Percentiles rank a stretch among this genome's conserved stretches.
These are phyloP conservation scores for Rhododendron molle DNA, from an alignment of 148 eudicot genomes.

Conservation along the genomic window DNA sequence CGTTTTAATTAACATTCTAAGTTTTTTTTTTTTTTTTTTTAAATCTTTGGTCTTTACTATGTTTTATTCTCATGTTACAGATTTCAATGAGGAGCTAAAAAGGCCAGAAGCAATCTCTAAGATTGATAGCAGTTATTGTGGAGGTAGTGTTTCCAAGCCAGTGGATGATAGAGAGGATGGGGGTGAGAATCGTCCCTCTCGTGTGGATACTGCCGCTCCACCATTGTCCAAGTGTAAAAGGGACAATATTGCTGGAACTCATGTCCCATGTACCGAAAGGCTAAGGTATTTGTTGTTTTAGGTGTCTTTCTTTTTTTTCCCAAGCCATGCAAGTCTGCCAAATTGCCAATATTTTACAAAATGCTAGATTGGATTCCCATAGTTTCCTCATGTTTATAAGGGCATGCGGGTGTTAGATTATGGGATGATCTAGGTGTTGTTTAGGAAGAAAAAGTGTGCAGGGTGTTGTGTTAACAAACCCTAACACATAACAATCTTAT, in stretches of 20 bases:
- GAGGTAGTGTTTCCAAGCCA: constrained; percentile 12
- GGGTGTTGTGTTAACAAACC: too few relatives aligned
- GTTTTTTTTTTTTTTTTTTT: not conserved
- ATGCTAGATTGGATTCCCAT: not conserved
- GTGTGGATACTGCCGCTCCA: not conserved
- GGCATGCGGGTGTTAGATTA: not conserved
- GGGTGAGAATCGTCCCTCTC: not conserved
- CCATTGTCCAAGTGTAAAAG: constrained; percentile 4
- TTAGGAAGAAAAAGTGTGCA: too few relatives aligned
- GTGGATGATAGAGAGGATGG: constrained; percentile 16
- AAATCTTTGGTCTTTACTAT: not conserved
- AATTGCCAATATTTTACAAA: not conserved
- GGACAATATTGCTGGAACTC: not conserved
- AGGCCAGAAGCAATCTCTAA: constrained; percentile 11
- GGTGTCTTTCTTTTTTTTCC: not conserved
- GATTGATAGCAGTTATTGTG: constrained; percentile 8
- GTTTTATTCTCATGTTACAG: not conserved
- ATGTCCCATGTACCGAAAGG: constrained; percentile 4
- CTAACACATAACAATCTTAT: too few relatives aligned
- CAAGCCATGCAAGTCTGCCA: constrained; percentile 1
- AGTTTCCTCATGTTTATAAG: not conserved
- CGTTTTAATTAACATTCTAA: not conserved
- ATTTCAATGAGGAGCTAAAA: constrained; percentile 9
- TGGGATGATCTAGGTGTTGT: too few relatives aligned
- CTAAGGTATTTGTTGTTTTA: constrained; percentile 3